Percentiles rank a stretch among this genome's conserved stretches.
Evolutionary conservation across 2,329 filamentous ascomycete species (phyloP).

Genomic region (Cladobotryum protrusum): DNA sequence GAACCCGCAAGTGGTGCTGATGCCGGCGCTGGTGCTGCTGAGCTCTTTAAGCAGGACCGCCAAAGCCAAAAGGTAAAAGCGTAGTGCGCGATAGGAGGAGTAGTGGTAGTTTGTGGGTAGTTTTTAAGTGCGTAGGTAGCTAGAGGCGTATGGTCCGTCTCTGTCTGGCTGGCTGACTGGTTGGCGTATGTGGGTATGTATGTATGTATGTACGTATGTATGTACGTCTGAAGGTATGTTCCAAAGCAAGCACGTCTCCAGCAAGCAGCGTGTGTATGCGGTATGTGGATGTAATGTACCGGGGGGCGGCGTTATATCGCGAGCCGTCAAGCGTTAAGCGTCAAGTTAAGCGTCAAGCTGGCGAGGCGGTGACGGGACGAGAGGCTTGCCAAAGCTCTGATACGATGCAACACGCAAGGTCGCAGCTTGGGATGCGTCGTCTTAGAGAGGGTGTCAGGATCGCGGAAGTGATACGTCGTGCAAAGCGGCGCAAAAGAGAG

Average conservation of each 20-base stretch:
- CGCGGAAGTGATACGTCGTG: slow-evolving; percentile 2
- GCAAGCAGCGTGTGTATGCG: neutral
- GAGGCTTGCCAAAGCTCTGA: neutral
- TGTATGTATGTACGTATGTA: neutral
- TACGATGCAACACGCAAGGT: slow-evolving; percentile 2
- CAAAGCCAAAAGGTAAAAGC: neutral
- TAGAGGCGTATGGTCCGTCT: too few species aligned
- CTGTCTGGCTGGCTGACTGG: too few species aligned
- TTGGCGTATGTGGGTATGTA: too few species aligned
- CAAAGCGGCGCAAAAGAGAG: slow-evolving; percentile 2
- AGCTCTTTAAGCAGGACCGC: neutral
- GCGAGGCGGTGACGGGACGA: slow-evolving; percentile 5
- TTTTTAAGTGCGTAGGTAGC: neutral
- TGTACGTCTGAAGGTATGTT: neutral
- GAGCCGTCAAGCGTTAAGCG: neutral
- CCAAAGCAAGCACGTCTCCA: neutral
- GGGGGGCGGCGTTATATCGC: neutral
- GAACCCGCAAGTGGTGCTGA: neutral
- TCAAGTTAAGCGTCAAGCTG: neutral
- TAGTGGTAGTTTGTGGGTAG: neutral
- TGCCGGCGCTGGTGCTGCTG: neutral
- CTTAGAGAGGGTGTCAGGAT: neutral
- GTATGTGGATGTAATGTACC: neutral
- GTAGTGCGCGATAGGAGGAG: neutral
- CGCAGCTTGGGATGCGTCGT: slow-evolving; percentile 1